Percentiles rank a stretch among this genome's conserved stretches.
phyloP scores from a whole-genome alignment of 805 yeast species.

The Lipomyces mesembrius region DNA sequence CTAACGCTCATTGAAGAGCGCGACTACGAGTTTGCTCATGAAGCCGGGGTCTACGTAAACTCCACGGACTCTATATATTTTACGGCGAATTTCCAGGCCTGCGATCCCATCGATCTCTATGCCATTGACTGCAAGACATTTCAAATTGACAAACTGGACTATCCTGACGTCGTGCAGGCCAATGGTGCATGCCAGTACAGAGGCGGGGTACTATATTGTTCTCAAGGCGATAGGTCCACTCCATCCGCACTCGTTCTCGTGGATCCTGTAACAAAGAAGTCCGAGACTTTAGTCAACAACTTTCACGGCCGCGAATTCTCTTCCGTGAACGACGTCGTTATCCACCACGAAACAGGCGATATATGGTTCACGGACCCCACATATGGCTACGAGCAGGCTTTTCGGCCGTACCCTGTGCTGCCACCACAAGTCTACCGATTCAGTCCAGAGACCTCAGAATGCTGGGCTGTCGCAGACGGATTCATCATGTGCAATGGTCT shows the following conservation, averaged over 20 bases:
- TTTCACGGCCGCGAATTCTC: constrained; percentile 35
- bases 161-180: constrained; percentile 26
- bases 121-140: constrained; percentile 24
- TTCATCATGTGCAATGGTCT: constrained; percentile 34
- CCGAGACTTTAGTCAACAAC: constrained; percentile 26
- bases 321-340: constrained; percentile 34
- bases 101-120: constrained; percentile 23
- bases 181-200: constrained; percentile 33
- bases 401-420: constrained; percentile 27
- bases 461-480: constrained; percentile 28
- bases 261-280: constrained; percentile 24
- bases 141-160: constrained; percentile 20
- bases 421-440: constrained; percentile 33
- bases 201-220: constrained; percentile 30
- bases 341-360: constrained; percentile 35
- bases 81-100: constrained; percentile 33
- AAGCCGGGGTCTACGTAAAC: constrained; percentile 34
- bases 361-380: constrained; percentile 37
- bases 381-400: constrained; percentile 34
- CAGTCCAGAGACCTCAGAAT: constrained; percentile 22
- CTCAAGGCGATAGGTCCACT: constrained; percentile 24
- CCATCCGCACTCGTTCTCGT: constrained; percentile 28
- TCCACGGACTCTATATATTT: constrained; percentile 31
- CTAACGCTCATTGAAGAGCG: constrained; percentile 20
- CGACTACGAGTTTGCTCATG: constrained; percentile 31